phyloP scores from a whole-genome alignment of 148 eudicot genomes.

The Vaccinium myrtillus region DNA sequence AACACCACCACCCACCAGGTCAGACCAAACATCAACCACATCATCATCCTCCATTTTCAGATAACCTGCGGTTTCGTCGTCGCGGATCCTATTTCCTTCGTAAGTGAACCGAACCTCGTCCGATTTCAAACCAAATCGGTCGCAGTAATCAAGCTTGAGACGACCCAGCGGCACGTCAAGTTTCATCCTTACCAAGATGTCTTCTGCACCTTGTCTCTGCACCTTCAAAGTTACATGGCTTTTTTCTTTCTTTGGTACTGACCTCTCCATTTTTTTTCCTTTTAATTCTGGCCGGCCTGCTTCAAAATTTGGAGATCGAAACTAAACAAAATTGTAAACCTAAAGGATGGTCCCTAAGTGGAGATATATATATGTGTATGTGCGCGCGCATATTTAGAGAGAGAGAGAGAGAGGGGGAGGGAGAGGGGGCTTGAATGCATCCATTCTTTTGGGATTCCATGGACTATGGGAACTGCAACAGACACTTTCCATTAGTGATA shows the following conservation, averaged over 20 bases:
- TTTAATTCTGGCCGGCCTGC: background rate
- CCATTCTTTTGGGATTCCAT: background rate
- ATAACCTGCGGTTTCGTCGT: background rate
- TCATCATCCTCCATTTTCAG: background rate
- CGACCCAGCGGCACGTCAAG: background rate
- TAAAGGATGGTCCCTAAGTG: background rate
- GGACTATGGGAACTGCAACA: background rate
- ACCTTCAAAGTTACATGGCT: constrained; percentile 1
- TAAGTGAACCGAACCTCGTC: background rate
- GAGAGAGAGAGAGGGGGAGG: background rate
- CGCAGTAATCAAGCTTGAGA: constrained; percentile 1
- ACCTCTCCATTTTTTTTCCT: background rate
- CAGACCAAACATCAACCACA: constrained; percentile 7
- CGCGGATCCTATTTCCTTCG: background rate
- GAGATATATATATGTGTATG: too few relatives aligned
- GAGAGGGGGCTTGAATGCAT: background rate
- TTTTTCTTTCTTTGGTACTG: background rate
- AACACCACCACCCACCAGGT: background rate
- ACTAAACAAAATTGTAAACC: background rate
- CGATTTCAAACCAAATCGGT: background rate
- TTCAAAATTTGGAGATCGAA: background rate
- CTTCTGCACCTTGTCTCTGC: background rate
- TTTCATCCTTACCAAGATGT: background rate
- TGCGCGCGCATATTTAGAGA: background rate
- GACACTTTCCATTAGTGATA: too few relatives aligned